Conservation (phyloP, 129 eudicot genomes). For the Flaveria ramosissima region DNA sequence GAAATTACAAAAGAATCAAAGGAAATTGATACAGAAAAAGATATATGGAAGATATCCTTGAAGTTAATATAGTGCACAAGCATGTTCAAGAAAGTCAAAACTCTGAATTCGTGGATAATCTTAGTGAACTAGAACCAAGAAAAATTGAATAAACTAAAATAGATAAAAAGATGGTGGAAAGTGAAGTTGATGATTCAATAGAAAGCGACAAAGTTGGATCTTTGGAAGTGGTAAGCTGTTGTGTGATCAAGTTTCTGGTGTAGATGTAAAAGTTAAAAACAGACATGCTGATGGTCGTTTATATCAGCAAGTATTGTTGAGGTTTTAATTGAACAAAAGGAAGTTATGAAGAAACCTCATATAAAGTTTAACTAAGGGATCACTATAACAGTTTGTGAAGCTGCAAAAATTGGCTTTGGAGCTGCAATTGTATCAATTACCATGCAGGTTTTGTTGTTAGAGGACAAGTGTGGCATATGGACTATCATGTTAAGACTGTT, state of each 20-base stretch:
- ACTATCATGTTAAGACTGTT: not conserved
- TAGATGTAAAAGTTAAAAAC: not conserved
- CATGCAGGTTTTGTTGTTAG: not conserved
- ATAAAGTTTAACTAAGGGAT: not conserved
- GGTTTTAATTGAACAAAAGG: too few species aligned
- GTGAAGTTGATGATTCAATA: conserved; percentile 32
- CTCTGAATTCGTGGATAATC: conserved; percentile 1
- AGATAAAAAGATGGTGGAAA: conserved; percentile 8
- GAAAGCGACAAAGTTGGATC: conserved; percentile 15
- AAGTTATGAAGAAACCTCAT: too few species aligned
- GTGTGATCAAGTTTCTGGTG: conserved; percentile 24
- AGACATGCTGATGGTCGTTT: too few species aligned
- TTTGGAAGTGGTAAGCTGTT: conserved; percentile 38
- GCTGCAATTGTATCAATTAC: not conserved
- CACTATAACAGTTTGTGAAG: not conserved
- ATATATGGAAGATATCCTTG: conserved; percentile 2
- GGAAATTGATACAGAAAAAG: not conserved
- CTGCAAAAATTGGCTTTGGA: not conserved
- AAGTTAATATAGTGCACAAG: conserved; percentile 9
- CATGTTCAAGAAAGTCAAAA: conserved; percentile 24
- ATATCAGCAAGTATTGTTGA: too few species aligned
- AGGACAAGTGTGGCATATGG: not conserved
- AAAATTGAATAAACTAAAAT: not conserved
- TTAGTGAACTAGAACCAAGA: conserved; percentile 26
- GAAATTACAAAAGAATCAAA: too few species aligned